Evolutionary conservation across 2,329 filamentous ascomycete species (phyloP).

Genomic region (Purpureocillium lavendulum): DNA sequence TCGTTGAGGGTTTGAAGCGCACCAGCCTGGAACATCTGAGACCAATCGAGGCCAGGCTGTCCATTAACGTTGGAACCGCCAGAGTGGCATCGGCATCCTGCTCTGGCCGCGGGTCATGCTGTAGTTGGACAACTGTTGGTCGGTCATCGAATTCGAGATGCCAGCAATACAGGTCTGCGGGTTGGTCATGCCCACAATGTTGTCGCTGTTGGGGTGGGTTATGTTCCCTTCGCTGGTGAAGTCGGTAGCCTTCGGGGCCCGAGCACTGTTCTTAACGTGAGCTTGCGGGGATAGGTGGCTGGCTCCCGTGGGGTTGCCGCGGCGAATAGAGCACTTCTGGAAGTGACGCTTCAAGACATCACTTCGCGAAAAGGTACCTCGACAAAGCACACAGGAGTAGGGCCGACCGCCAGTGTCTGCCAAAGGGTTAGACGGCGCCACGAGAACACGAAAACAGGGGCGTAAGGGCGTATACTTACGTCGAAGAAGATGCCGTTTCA

Average conservation of each 20-base stretch:
- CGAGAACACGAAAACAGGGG: constrained; percentile 17
- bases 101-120: constrained; percentile 55
- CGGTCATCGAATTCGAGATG: constrained; percentile 53
- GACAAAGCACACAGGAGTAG: constrained; percentile 96
- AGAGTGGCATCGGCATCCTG: constrained; percentile 57
- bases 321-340: constrained; percentile 94
- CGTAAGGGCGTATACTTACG: constrained; percentile 61
- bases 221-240: constrained; percentile 46
- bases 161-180: constrained; percentile 50
- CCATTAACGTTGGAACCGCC: constrained; percentile 51
- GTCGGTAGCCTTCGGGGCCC: constrained; percentile 46
- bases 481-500: constrained; percentile 91
- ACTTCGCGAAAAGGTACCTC: constrained; percentile 95
- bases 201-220: constrained; percentile 53
- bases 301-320: constrained; percentile 90
- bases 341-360: constrained; percentile 99
- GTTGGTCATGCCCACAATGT: constrained; percentile 46
- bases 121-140: constrained; percentile 56
- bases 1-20: constrained; percentile 55
- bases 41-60: constrained; percentile 62
- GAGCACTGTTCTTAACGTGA: constrained; percentile 71
- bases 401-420: constrained; percentile 93
- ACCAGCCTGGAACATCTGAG: constrained; percentile 70
- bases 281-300: constrained; percentile 89
- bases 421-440: constrained; percentile 17